Evolutionary conservation across 768 basidiomycete genomes (phyloP), one percentile per base, ranked within the genome.

Genomic region (Cystobasidium ongulense): DNA sequence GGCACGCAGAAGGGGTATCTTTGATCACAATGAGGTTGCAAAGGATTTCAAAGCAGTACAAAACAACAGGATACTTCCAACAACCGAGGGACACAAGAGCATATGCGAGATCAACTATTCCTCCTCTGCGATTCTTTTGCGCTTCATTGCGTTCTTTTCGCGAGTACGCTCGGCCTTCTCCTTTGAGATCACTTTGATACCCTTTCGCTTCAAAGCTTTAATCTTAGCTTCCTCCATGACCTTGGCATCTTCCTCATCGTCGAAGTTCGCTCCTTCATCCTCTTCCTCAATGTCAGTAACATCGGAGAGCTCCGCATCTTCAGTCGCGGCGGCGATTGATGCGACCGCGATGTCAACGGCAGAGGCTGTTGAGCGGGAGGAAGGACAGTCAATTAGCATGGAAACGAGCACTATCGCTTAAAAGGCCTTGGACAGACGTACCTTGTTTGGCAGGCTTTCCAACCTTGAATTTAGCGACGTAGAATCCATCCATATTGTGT

Each of bases 401-500:
- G n/a, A n/a, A 66, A n/a, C 7, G 63, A 23, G 67, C 67, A 21
- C 50, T 17, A 46, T 15, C 21, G 41, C 65, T 15, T 18, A 52
- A 4, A 23, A 70, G 31, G 36, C 33, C 46, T 33, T 5, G 5
- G 8, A 67, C 21, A 1, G 15, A 41, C 36, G 8, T 23, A 41
- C 41, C 29, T 50, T 50, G 57, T 61, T 75, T 75, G 36, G 33
- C 54, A 4, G 88, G 85, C 82, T 87, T 90, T 80, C 87, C 89
- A n/a, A 98, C 88, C 82, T 90, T 94, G 86, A 99, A 91, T 82
- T 98, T 98, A 74, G 95, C 95, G 70, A 98, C 94, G 81, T 86
- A 99, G 85, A 99, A 99, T 4, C 96, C 96, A 81, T 99, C 96
- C 94, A 98, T 96, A 82, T 99, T 99, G 83, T 97, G 94, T 78